Evolutionary conservation across 768 basidiomycete species (phyloP).

Genomic region (Psilocybe cubensis): DNA sequence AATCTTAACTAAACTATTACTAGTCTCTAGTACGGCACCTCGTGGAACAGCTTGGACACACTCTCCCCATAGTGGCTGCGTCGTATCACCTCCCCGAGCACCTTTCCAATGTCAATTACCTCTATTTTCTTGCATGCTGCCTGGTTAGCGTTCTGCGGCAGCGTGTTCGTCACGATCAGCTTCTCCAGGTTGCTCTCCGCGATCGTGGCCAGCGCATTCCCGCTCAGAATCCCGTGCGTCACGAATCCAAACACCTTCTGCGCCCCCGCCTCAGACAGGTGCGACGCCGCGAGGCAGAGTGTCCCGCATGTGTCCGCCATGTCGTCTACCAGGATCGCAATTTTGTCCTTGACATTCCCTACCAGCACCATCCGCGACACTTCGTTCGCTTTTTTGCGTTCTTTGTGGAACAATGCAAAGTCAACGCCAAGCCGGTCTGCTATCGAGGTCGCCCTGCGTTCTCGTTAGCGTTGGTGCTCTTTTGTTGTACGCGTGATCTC

Average conservation of each 20-base stretch:
- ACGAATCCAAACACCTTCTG: constrained; percentile 88
- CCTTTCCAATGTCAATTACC: constrained; percentile 92
- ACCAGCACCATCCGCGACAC: constrained; percentile 96
- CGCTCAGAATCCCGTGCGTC: constrained; percentile 95
- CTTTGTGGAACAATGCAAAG: constrained; percentile 99
- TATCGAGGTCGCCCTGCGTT: constrained; percentile 87
- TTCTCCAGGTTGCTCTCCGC: constrained; percentile 81
- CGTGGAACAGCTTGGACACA: constrained; percentile 86
- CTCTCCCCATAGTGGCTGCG: constrained; percentile 98
- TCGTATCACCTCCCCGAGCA: constrained; percentile 95
- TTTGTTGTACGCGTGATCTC: constrained; percentile 22
- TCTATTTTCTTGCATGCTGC: constrained; percentile 78
- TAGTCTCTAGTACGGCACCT: constrained; percentile 87
- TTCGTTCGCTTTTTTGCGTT: constrained; percentile 95
- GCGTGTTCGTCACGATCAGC: constrained; percentile 97
- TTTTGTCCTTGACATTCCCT: constrained; percentile 90
- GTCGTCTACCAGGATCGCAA: constrained; percentile 96
- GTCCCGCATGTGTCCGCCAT: constrained; percentile 99
- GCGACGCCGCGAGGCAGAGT: constrained; percentile 86
- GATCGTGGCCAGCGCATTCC: constrained; percentile 80
- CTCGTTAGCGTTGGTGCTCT: constrained; percentile 7
- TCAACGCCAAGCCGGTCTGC: constrained; percentile 96
- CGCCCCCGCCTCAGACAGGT: constrained; percentile 89
- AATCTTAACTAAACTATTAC: too few species aligned
- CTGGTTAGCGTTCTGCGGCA: constrained; percentile 85